phyloP scores from a whole-genome alignment of 2,329 filamentous ascomycete species.

The Microsporum canis region DNA sequence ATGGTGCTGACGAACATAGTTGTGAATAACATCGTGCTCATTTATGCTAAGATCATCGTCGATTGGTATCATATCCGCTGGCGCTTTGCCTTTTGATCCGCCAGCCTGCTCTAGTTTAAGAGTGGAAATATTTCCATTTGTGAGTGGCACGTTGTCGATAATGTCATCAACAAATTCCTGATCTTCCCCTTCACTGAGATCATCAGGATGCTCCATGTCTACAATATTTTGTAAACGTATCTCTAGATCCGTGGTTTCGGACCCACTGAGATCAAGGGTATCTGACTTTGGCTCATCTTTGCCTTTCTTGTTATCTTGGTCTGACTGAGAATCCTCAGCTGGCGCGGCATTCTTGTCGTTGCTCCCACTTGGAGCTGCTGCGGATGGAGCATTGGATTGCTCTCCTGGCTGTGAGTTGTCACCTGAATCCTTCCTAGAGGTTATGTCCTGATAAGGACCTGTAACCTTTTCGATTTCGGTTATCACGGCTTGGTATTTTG shows the following conservation, averaged over 20 bases:
- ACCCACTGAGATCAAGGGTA: not conserved
- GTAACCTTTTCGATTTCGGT: not conserved
- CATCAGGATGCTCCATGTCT: constrained; percentile 26
- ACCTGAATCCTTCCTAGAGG: not conserved
- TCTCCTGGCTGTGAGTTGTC: not conserved
- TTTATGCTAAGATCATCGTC: not conserved
- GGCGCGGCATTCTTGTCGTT: constrained; percentile 1
- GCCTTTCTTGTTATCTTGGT: not conserved
- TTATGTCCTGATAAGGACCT: not conserved
- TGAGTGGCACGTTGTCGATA: not conserved
- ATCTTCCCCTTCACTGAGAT: constrained; percentile 20
- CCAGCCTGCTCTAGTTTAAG: not conserved
- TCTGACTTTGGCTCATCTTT: not conserved
- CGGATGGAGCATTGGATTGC: not conserved
- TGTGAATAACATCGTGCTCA: constrained; percentile 15
- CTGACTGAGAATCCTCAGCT: constrained; percentile 10
- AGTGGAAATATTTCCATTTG: not conserved
- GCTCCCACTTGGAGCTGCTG: not conserved
- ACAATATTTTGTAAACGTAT: constrained; percentile 14
- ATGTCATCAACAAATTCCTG: constrained; percentile 16
- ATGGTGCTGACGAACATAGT: constrained; percentile 48
- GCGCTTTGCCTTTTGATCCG: not conserved
- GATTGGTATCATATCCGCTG: not conserved
- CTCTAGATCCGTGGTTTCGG: constrained; percentile 10
- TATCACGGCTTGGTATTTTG: not conserved